Evolutionary conservation across 805 yeast genomes (phyloP).

Genomic region (Schwanniomyces polymorphus): DNA sequence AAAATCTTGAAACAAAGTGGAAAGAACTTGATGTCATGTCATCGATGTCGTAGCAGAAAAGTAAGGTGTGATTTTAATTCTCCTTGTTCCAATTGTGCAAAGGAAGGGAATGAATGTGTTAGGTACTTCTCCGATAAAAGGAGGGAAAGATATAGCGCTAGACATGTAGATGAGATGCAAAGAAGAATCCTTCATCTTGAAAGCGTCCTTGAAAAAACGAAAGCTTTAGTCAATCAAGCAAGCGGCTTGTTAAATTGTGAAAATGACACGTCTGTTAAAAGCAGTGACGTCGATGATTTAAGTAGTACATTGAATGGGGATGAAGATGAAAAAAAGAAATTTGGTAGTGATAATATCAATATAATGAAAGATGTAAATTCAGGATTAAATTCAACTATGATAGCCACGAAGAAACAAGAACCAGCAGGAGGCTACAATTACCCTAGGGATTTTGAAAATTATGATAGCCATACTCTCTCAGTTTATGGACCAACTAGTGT

Average conservation of each 20-base stretch:
- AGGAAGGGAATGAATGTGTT: not conserved
- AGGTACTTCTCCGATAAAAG: not conserved
- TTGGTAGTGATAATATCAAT: not conserved
- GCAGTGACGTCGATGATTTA: not conserved
- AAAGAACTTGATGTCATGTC: not conserved
- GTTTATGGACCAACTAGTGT: not conserved
- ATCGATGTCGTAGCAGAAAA: not conserved
- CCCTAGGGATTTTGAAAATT: not conserved
- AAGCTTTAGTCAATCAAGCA: not conserved
- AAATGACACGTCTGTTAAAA: not conserved
- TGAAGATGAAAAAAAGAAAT: slow-evolving; percentile 21
- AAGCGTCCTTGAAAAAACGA: not conserved
- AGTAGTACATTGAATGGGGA: slow-evolving; percentile 6
- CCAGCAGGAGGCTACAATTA: not conserved
- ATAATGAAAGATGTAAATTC: not conserved
- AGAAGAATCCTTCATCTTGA: not conserved
- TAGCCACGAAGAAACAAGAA: not conserved
- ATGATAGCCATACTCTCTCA: not conserved
- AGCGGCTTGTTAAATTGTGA: not conserved
- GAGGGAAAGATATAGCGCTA: not conserved
- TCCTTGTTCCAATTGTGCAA: not conserved
- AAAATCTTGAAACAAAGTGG: not conserved
- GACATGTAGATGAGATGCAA: not conserved
- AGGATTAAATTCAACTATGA: not conserved
- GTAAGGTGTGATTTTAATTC: not conserved